phyloP scores from a whole-genome alignment of 306 rosid genomes.

The Quercus dentata region DNA sequence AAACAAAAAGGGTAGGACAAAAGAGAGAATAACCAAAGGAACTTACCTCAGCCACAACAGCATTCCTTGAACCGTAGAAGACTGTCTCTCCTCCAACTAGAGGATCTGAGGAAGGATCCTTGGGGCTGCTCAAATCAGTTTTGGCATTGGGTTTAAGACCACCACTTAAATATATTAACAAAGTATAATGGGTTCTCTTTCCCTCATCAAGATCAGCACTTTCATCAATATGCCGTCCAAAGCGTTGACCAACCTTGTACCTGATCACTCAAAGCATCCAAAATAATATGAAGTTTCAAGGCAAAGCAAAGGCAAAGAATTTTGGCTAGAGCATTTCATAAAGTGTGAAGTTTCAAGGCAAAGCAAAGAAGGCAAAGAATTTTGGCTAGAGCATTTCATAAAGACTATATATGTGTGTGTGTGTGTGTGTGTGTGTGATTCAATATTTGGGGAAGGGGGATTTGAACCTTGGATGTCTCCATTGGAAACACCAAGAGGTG shows the following conservation, averaged over 20 bases:
- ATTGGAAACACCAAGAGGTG: too few relatives aligned
- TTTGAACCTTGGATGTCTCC: too few relatives aligned
- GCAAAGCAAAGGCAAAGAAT: neutral
- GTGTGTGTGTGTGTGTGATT: too few relatives aligned
- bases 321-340: neutral
- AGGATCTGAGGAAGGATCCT: slow-evolving; percentile 47
- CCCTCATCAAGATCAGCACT: slow-evolving; percentile 73
- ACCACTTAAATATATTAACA: slow-evolving; percentile 83
- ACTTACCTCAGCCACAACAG: slow-evolving; percentile 72
- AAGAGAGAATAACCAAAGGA: neutral
- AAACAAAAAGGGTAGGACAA: neutral
- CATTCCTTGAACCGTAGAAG: slow-evolving; percentile 79
- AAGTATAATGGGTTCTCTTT: slow-evolving; percentile 71
- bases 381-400: neutral
- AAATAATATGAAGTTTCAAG: neutral
- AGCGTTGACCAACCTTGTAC: slow-evolving; percentile 81
- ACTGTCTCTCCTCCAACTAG: slow-evolving; percentile 92
- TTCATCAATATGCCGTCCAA: slow-evolving; percentile 94
- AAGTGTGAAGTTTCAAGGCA: neutral
- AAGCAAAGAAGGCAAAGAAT: neutral
- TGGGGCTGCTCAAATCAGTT: slow-evolving; percentile 29
- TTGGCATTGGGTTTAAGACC: slow-evolving; percentile 53
- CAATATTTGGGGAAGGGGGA: too few relatives aligned
- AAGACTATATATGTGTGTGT: neutral
- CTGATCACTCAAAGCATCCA: slow-evolving; percentile 30